A percentile compares a stretch with the other conserved stretches of the same genome.
Conservation (phyloP, 1,284 basidiomycete species). For the Cutaneotrichosporon cavernicola region DNA sequence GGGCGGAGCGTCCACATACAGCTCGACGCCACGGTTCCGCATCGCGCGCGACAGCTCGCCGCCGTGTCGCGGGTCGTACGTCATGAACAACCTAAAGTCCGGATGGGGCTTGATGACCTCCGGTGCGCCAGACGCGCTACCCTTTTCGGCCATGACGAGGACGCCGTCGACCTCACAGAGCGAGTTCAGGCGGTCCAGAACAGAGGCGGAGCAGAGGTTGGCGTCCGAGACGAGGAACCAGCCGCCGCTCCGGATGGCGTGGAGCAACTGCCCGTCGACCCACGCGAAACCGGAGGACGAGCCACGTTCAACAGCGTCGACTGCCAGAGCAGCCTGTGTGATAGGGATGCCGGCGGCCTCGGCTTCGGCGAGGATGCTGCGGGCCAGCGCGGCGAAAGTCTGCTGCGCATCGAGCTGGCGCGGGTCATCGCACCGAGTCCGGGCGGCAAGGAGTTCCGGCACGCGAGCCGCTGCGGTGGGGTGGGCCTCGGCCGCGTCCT, state of each 20-base stretch:
- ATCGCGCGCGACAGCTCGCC: constrained; percentile 97
- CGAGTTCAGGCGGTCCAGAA: constrained; percentile 94
- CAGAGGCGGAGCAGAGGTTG: constrained; percentile 91
- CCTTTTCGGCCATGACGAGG: constrained; percentile 84
- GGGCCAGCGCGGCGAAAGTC: constrained; percentile 20
- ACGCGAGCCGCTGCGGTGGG: constrained; percentile 21
- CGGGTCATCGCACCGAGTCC: constrained; percentile 25
- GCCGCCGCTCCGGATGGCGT: constrained; percentile 78
- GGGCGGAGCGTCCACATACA: constrained; percentile 53
- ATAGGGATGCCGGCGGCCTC: constrained; percentile 33
- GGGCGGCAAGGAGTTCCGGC: constrained; percentile 22
- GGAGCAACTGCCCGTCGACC: constrained; percentile 92
- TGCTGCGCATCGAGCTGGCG: constrained; percentile 20
- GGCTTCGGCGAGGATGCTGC: constrained; percentile 23
- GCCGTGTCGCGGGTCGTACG: constrained; percentile 83
- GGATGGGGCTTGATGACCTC: constrained; percentile 78
- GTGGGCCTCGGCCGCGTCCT: constrained; percentile 27
- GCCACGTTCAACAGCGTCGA: constrained; percentile 30
- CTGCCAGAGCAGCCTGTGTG: constrained; percentile 25
- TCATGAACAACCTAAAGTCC: constrained; percentile 91
- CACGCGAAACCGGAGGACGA: constrained; percentile 75
- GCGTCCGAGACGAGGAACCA: constrained; percentile 93
- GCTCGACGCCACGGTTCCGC: constrained; percentile 94
- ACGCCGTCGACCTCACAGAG: constrained; percentile 85
- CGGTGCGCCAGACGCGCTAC: constrained; percentile 67